Evolutionary conservation across 2,329 filamentous ascomycete species (phyloP).

Genomic region (Diplocarpon mali): DNA sequence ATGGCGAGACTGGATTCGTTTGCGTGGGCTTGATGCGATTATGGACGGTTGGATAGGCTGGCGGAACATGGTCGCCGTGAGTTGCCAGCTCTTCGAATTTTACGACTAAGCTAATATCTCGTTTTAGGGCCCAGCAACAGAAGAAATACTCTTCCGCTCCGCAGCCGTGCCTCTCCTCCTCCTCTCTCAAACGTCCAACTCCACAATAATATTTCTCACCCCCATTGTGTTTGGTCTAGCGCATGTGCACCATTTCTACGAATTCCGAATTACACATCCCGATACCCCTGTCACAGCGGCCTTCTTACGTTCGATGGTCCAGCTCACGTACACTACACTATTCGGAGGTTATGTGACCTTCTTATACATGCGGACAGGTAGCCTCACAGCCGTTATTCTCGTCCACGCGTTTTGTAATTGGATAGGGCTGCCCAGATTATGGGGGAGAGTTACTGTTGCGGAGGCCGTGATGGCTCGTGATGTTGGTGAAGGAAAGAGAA

Average conservation of each 20-base stretch:
- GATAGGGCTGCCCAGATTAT: slow-evolving; percentile 79
- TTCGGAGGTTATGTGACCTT: slow-evolving; percentile 94
- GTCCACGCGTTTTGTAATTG: slow-evolving; percentile 88
- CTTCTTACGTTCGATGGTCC: slow-evolving; percentile 63
- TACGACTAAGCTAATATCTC: slow-evolving; percentile 1
- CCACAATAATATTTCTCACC: slow-evolving; percentile 63
- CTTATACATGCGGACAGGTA: slow-evolving; percentile 75
- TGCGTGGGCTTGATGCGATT: slow-evolving; percentile 44
- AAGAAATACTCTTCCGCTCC: slow-evolving; percentile 89
- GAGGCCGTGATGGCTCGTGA: slow-evolving; percentile 15
- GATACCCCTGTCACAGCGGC: slow-evolving; percentile 51
- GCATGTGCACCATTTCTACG: slow-evolving; percentile 92
- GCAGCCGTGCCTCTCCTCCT: slow-evolving; percentile 76
- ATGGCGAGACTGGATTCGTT: slow-evolving; percentile 53
- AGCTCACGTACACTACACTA: slow-evolving; percentile 81
- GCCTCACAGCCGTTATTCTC: slow-evolving; percentile 60
- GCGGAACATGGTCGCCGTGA: slow-evolving; percentile 77
- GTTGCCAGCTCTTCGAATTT: slow-evolving; percentile 27
- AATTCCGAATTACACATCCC: slow-evolving; percentile 75
- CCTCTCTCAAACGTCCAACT: slow-evolving; percentile 42
- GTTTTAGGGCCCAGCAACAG: slow-evolving; percentile 66
- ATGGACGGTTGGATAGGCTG: slow-evolving; percentile 69
- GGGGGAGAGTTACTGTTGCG: slow-evolving; percentile 55
- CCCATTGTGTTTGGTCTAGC: slow-evolving; percentile 88
- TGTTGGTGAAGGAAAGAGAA: slow-evolving; percentile 30